A percentile compares a stretch with the other conserved stretches of the same genome.
These are phyloP conservation scores for Phytophthora sojae DNA, from an alignment of 352 stramenopile genomes.

Conservation along the genomic window DNA sequence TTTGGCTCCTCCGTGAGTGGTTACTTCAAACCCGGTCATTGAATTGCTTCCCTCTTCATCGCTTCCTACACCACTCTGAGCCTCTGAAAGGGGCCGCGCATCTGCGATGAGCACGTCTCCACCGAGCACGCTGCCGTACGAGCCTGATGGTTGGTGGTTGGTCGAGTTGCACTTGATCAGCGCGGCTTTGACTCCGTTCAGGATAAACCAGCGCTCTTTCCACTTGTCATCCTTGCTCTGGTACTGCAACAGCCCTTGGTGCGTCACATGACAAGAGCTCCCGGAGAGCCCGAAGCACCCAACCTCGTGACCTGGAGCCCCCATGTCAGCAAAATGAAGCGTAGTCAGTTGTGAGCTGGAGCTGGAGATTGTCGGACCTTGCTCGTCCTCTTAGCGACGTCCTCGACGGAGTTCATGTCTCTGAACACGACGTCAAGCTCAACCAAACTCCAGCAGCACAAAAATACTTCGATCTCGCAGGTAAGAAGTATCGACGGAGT, in stretches of 20 bases:
- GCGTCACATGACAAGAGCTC: slow-evolving; percentile 26
- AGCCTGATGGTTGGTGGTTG: slow-evolving; percentile 39
- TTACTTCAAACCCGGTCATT: slow-evolving; percentile 40
- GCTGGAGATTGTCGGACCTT: neutral
- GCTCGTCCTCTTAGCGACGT: slow-evolving; percentile 26
- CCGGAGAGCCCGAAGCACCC: slow-evolving; percentile 36
- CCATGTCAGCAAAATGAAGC: slow-evolving; percentile 19
- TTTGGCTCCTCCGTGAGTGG: slow-evolving; percentile 37
- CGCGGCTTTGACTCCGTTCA: slow-evolving; percentile 50
- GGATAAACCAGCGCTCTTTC: slow-evolving; percentile 80
- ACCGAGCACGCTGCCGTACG: slow-evolving; percentile 43
- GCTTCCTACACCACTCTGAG: slow-evolving; percentile 4
- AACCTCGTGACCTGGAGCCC: slow-evolving; percentile 13
- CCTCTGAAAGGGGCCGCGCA: slow-evolving; percentile 30
- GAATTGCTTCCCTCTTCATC: neutral
- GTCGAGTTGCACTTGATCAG: slow-evolving; percentile 58
- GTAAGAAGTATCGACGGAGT: slow-evolving; percentile 1
- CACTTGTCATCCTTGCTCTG: slow-evolving; percentile 49
- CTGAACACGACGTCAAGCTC: neutral
- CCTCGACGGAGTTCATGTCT: slow-evolving; percentile 22
- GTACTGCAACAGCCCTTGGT: slow-evolving; percentile 66
- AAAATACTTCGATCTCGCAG: slow-evolving; percentile 28
- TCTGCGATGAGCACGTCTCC: slow-evolving; percentile 45
- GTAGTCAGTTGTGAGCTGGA: slow-evolving; percentile 8
- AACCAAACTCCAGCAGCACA: slow-evolving; percentile 1